phyloP scores from a whole-genome alignment of 2,329 filamentous ascomycete species.

The Cladosporium sp. region DNA sequence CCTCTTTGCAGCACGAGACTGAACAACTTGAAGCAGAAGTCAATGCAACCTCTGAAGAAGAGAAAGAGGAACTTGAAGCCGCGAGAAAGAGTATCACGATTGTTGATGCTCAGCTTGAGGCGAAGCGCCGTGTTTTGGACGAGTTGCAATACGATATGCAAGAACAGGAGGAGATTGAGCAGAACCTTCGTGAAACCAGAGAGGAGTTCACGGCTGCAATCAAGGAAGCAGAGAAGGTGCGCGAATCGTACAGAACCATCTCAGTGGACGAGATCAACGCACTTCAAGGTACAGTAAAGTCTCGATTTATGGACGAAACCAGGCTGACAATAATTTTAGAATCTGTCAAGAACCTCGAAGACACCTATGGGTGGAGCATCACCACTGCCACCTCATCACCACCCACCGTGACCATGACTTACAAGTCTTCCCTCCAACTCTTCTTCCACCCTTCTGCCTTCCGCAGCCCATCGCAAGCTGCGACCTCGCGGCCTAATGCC shows the following conservation, averaged over 20 bases:
- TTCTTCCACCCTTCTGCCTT: constrained; percentile 66
- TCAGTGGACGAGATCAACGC: constrained; percentile 72
- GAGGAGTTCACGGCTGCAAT: constrained; percentile 68
- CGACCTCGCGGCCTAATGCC: constrained; percentile 35
- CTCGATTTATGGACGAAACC: neutral
- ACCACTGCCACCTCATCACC: constrained; percentile 54
- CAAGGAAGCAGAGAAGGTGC: constrained; percentile 71
- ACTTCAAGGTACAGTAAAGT: constrained; percentile 59
- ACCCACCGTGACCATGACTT: constrained; percentile 66
- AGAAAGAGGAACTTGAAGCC: constrained; percentile 70
- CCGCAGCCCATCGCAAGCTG: constrained; percentile 23
- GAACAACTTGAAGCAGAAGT: constrained; percentile 63
- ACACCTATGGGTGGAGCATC: constrained; percentile 66
- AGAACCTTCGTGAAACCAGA: constrained; percentile 61
- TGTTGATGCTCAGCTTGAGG: constrained; percentile 63
- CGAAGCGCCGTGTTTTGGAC: constrained; percentile 63
- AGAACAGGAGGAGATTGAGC: constrained; percentile 61
- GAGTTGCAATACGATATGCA: constrained; percentile 62
- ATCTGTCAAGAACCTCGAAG: constrained; percentile 62
- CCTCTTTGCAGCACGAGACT: constrained; percentile 59
- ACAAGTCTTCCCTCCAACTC: constrained; percentile 66
- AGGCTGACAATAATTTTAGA: constrained; percentile 46
- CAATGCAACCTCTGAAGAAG: constrained; percentile 70
- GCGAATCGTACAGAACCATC: constrained; percentile 87
- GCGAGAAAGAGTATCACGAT: constrained; percentile 64